Evolutionary conservation across 495 filamentous ascomycete species (phyloP), one percentile per base, ranked within the genome.

Genomic region (Lasiosphaeriaceae sp.): DNA sequence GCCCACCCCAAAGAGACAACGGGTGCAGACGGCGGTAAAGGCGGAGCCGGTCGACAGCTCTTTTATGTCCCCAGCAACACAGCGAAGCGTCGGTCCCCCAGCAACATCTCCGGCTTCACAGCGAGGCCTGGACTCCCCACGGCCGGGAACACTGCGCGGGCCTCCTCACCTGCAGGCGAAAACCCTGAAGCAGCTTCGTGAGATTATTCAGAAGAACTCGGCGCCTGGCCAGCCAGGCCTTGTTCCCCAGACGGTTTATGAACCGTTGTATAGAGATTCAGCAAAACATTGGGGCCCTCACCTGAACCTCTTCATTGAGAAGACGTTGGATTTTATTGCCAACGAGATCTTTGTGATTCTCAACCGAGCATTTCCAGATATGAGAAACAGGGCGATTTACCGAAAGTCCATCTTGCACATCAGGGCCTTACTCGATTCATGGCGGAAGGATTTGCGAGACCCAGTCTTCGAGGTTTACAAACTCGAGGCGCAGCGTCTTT

Each of bases 211-310:
- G 0, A 45, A 52, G n/a, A 70, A 67, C 44, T 74, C 71, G 7
- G 63, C 66, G 1, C 75, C 75, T 9, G 77, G 76, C 2, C 71
- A 77, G 58, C 76, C 75, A 5, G 71, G 73, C 43, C 60, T 78
- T 0, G 71, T 78, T 2, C 73, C 74, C 0, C 54, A 65, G 11
- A 65, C 64, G 19, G 77, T 80, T 8, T 72, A 78, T 19, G 64
- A 74, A 53, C 65, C 62, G 8, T 57, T 80, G 0, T 76, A 64
- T 24, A 56, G 66, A 0, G 67, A 73, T 16, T 69, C 73, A 0
- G 69, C 76, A 1, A 61, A 51, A 21, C 63, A 63, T 1, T 80
- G 77, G 77, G 56, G 58, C 7, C 20, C 34, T 0, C 72, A 68
- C 2, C 55, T 79, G 0, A 59, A 65, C 0, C 59, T 48, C 0